Percentiles rank a stretch among this genome's conserved stretches.
Evolutionary conservation across 129 eudicot genomes (phyloP).

Genomic region (Kitagawia praeruptora): DNA sequence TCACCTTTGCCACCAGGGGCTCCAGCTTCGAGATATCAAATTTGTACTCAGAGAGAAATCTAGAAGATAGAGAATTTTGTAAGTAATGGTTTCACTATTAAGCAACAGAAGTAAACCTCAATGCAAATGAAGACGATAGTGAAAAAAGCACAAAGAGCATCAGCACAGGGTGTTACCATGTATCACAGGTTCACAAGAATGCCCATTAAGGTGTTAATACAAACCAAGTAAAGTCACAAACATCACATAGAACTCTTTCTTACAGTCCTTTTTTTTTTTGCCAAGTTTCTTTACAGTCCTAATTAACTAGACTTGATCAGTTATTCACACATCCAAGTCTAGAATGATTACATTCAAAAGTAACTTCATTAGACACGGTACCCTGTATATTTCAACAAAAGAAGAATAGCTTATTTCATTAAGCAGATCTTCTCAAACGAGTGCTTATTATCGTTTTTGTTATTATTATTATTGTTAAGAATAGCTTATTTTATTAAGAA

Average conservation of each 20-base stretch:
- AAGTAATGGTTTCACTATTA: background rate
- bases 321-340: background rate
- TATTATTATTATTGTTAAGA: too few relatives aligned
- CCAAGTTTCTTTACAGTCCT: background rate
- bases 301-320: background rate
- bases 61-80: background rate
- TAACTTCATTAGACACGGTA: background rate
- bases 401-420: background rate
- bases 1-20: conserved; percentile 73
- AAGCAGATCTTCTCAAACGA: background rate
- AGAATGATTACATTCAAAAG: background rate
- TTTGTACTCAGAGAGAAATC: conserved; percentile 55
- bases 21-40: conserved; percentile 77
- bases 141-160: background rate
- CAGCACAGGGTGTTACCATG: background rate
- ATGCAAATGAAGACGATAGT: background rate
- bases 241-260: background rate
- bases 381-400: background rate
- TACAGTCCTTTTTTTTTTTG: background rate
- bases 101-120: background rate
- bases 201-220: background rate
- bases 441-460: too few relatives aligned
- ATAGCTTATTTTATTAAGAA: too few relatives aligned
- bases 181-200: background rate
- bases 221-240: background rate